Percentiles rank a stretch among this genome's conserved stretches.
Evolutionary conservation across 805 yeast genomes (phyloP).

Genomic region (Starmerella kuoi): DNA sequence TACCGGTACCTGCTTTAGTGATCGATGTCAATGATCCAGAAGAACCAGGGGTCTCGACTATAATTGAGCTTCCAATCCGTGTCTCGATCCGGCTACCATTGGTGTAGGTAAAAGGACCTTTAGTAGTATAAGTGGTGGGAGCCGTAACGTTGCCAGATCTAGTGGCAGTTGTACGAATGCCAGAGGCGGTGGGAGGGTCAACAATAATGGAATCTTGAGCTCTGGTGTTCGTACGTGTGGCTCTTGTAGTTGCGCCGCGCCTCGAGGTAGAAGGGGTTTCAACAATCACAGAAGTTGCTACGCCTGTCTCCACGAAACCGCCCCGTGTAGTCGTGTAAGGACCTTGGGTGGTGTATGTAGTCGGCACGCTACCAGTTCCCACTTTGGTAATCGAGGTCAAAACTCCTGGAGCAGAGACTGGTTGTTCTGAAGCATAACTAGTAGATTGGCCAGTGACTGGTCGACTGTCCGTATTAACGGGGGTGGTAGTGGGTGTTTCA

Average conservation of each 20-base stretch:
- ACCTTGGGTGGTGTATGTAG: neutral
- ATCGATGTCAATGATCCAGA: neutral
- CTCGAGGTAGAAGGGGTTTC: too few relatives aligned
- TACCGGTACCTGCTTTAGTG: neutral
- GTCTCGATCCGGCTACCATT: neutral
- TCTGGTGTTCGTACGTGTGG: too few relatives aligned
- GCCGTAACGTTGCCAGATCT: neutral
- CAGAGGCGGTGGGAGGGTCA: conserved; percentile 1
- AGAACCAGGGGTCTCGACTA: neutral
- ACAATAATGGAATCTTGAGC: too few relatives aligned
- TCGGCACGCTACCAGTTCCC: neutral
- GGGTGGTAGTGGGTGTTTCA: neutral
- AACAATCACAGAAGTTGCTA: neutral
- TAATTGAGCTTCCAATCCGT: neutral
- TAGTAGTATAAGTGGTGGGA: neutral
- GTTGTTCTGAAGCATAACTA: neutral
- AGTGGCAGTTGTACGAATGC: neutral
- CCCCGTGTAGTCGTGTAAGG: conserved; percentile 1
- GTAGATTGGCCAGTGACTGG: neutral
- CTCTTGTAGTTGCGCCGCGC: too few relatives aligned
- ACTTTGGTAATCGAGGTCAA: neutral
- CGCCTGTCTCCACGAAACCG: neutral
- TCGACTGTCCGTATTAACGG: neutral
- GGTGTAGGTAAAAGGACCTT: neutral
- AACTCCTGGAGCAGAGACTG: neutral